Percentiles rank a stretch among this genome's conserved stretches.
Conservation (phyloP, 345 rosid genomes). For the Boechera stricta region DNA sequence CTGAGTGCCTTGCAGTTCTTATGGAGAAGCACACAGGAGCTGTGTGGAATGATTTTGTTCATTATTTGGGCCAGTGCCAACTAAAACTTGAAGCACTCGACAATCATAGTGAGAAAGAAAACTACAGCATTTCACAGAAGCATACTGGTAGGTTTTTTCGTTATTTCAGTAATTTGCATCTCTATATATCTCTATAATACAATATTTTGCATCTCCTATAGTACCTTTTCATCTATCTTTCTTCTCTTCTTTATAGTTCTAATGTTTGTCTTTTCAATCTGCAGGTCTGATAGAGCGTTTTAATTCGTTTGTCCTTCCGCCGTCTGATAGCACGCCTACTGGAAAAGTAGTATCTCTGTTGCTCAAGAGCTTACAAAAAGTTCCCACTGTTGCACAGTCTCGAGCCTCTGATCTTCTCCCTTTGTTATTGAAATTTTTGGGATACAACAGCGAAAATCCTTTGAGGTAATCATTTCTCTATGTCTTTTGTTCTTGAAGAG, state of each 20-base stretch:
- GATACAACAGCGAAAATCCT: conserved; percentile 55
- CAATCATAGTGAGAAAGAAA: conserved; percentile 42
- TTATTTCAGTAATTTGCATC: neutral
- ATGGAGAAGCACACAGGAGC: conserved; percentile 52
- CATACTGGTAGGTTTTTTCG: conserved; percentile 50
- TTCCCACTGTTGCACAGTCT: conserved; percentile 66
- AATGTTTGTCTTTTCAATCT: conserved; percentile 10
- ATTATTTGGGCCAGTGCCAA: conserved; percentile 55
- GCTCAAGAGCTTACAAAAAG: conserved; percentile 74
- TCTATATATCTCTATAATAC: neutral
- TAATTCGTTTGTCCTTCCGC: conserved; percentile 52
- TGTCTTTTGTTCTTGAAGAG: conserved; percentile 9
- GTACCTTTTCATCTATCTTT: neutral
- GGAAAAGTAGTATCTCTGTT: conserved; percentile 58
- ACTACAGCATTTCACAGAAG: conserved; percentile 39
- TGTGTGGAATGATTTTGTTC: conserved; percentile 66
- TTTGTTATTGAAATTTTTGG: conserved; percentile 70
- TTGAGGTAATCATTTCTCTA: conserved; percentile 54
- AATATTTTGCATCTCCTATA: neutral
- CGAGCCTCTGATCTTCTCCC: conserved; percentile 67
- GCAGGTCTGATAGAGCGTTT: conserved; percentile 64
- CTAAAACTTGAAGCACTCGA: conserved; percentile 47
- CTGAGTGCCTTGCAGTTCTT: conserved; percentile 71
- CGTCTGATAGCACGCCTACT: conserved; percentile 60
- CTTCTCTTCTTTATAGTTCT: conserved; percentile 4